Evolutionary conservation across 257 asterid species (phyloP), one percentile per base, ranked within the genome.

Genomic region (Thymus mandschuricus): DNA sequence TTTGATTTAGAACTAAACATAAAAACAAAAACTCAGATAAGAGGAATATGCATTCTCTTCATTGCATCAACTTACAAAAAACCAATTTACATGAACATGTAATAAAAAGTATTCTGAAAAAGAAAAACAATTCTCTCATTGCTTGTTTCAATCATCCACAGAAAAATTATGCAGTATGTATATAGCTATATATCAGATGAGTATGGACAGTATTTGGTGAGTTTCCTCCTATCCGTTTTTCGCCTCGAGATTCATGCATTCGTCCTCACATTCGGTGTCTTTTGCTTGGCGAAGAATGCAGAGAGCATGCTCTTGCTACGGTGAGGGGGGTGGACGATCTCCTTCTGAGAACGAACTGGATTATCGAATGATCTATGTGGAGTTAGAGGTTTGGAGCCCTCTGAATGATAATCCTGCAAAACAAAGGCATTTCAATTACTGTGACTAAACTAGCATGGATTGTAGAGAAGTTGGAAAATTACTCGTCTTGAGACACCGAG

Each of bases 231-330:
- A 21, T 21, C 15, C 40, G 12, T 4, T 50, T 29, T 43, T 68
- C 30, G 55, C 40, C 12, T 30, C n/a, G 45, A 68, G 69, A 34
- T 52, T 83, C 78, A 81, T 76, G 82, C 66, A 45, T 29, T 72
- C 28, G 79, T 72, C 68, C 76, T 75, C 76, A 76, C 61, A 64
- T 79, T 85, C 50, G 77, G 75, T 34, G 88, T 64, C 87, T 92
- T 89, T 60, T 86, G 89, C 85, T 85, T 92, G 73, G 76, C 80
- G 76, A 88, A 92, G 86, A 92, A 84, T 31, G 89, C 68, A 1
- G 98, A 86, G 60, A 92, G 78, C 81, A 92, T 35, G 58, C 92
- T 88, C 78, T 83, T 92, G 71, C 93, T 88, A 31, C 93, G 88
- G 57, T 68, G 68, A 72, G 90, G 92, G 2, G 79, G 81, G 6